Percentiles rank a stretch among this genome's conserved stretches.
Evolutionary conservation across 129 eudicot genomes (phyloP).

Genomic region (Artemisia argyi): DNA sequence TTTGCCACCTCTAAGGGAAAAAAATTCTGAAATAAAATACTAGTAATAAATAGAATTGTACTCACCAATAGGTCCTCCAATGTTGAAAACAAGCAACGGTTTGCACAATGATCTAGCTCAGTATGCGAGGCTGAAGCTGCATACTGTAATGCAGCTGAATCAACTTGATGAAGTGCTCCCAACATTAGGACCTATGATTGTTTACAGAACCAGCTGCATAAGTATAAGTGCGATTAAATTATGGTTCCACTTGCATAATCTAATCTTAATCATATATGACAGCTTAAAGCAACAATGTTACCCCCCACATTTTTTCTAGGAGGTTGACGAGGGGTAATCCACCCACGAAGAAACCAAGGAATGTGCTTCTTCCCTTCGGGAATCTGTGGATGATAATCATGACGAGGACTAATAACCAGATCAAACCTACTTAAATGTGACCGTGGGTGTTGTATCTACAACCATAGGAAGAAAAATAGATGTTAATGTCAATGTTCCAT

Average conservation of each 20-base stretch:
- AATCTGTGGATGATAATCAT: conserved; percentile 76
- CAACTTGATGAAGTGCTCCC: conserved; percentile 86
- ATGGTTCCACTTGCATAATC: conserved; percentile 7
- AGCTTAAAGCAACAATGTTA: conserved; percentile 4
- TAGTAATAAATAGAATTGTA: conserved; percentile 11
- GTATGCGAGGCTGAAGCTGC: conserved; percentile 66
- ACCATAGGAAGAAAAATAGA: conserved; percentile 4
- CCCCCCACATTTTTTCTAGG: conserved; percentile 74
- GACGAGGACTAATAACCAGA: conserved; percentile 74
- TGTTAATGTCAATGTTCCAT: background rate
- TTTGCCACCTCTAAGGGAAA: no score
- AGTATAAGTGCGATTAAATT: conserved; percentile 18
- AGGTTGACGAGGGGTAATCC: conserved; percentile 74
- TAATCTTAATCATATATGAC: background rate
- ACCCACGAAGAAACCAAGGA: conserved; percentile 73
- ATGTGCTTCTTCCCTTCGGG: conserved; percentile 67
- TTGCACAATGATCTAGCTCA: conserved; percentile 50
- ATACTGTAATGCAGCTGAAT: conserved; percentile 52
- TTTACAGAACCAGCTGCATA: conserved; percentile 14
- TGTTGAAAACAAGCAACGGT: conserved; percentile 73
- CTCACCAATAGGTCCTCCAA: conserved; percentile 86
- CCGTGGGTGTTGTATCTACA: conserved; percentile 85
- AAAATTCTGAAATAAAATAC: background rate
- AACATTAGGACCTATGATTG: conserved; percentile 58
- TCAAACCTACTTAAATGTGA: conserved; percentile 71